phyloP scores from a whole-genome alignment of 2,329 filamentous ascomycete genomes.

The Davidsoniella neocaledoniae region DNA sequence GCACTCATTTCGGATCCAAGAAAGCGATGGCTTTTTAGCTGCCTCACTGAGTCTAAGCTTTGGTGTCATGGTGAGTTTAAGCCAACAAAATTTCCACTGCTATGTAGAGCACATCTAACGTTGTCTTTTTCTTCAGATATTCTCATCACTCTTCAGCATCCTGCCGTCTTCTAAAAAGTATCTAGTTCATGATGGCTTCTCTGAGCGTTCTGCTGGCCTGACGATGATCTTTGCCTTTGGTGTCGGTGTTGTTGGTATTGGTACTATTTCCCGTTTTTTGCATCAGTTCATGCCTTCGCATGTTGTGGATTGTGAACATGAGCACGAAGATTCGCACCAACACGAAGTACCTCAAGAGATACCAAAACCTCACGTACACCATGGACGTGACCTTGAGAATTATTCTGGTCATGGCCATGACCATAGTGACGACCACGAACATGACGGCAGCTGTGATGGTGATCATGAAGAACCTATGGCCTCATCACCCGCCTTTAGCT shows the following conservation, averaged over 20 bases:
- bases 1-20: conserved; percentile 68
- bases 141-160: conserved; percentile 86
- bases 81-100: background rate
- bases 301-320: conserved; percentile 65
- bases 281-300: conserved; percentile 63
- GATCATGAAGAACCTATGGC: no score
- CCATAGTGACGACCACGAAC: background rate
- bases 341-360: no score
- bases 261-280: conserved; percentile 52
- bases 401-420: no score
- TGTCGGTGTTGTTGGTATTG: conserved; percentile 58
- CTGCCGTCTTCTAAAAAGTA: conserved; percentile 72
- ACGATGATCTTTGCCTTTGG: conserved; percentile 54
- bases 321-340: conserved; percentile 35
- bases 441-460: no score
- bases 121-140: conserved; percentile 42
- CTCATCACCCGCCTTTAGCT: background rate
- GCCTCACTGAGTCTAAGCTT: conserved; percentile 83
- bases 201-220: conserved; percentile 49
- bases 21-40: conserved; percentile 77
- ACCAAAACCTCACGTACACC: no score
- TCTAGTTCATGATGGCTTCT: conserved; percentile 50
- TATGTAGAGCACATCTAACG: background rate
- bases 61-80: conserved; percentile 67
- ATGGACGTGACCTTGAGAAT: no score